Conservation (phyloP, 495 filamentous ascomycete genomes). For the Aspergillus funiculosus region DNA sequence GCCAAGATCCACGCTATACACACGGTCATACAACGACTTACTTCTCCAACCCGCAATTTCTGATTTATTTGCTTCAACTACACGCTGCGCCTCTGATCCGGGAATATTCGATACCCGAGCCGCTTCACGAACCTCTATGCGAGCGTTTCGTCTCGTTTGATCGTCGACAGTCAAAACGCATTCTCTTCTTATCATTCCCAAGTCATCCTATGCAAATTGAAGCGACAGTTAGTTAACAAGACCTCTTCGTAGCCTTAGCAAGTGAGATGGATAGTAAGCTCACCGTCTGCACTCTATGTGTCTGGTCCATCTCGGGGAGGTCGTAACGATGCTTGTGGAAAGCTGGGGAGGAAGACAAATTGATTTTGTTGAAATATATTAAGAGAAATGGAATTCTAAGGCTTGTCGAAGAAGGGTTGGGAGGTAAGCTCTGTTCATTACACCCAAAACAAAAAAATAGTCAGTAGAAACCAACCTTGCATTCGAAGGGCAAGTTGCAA, state of each 20-base stretch:
- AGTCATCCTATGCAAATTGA: constrained; percentile 23
- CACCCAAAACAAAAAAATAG: too few species aligned
- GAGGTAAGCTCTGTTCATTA: too few species aligned
- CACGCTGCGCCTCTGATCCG: constrained; percentile 20
- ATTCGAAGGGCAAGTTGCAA: too few species aligned
- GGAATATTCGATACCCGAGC: constrained; percentile 18
- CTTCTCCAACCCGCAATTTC: constrained; percentile 27
- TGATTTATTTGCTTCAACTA: constrained; percentile 17
- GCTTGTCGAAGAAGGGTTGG: too few species aligned
- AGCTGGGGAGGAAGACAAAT: too few species aligned
- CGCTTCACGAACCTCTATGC: constrained; percentile 22
- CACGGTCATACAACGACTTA: constrained; percentile 7
- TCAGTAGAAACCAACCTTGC: too few species aligned
- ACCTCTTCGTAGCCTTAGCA: not conserved
- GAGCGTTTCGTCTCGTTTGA: not conserved
- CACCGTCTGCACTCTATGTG: constrained; percentile 31
- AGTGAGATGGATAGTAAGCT: not conserved
- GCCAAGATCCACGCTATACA: not conserved
- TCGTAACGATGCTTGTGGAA: constrained; percentile 2
- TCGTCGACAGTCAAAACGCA: constrained; percentile 28
- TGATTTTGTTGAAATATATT: too few species aligned
- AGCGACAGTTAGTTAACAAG: constrained; percentile 1
- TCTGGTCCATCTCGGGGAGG: constrained; percentile 20
- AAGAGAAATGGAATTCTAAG: too few species aligned
- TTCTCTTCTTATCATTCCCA: constrained; percentile 33